These are phyloP conservation scores for Oryza nivara DNA, from an alignment of 176 grass and related monocot species.

Conservation along the genomic window DNA sequence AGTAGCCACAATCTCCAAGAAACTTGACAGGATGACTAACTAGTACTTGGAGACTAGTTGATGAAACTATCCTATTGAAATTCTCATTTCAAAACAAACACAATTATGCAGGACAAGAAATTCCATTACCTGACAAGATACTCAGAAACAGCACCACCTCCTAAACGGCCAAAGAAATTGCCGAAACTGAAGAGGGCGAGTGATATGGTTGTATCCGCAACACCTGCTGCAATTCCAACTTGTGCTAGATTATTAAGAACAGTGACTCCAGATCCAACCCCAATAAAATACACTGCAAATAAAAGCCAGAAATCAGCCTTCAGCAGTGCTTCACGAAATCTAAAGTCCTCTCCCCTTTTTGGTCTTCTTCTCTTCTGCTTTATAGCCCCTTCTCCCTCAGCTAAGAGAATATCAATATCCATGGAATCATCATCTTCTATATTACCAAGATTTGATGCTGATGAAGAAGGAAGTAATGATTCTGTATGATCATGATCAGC, in stretches of 20 bases:
- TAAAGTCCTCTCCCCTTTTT: slow-evolving; percentile 90
- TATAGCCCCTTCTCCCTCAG: slow-evolving; percentile 87
- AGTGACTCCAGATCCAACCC: slow-evolving; percentile 85
- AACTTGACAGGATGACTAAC: slow-evolving; percentile 2
- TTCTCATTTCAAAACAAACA: background rate
- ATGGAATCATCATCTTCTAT: slow-evolving; percentile 60
- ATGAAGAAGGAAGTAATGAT: slow-evolving; percentile 61
- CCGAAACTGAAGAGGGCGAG: slow-evolving; percentile 91
- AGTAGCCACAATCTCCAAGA: background rate
- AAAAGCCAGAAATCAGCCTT: slow-evolving; percentile 99
- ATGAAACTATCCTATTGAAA: background rate
- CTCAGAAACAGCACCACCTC: slow-evolving; percentile 75
- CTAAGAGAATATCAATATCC: slow-evolving; percentile 81
- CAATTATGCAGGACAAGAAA: background rate
- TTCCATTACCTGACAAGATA: slow-evolving; percentile 75
- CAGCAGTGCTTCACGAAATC: slow-evolving; percentile 76
- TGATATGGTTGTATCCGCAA: slow-evolving; percentile 68
- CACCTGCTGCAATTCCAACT: slow-evolving; percentile 81
- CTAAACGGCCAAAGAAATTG: slow-evolving; percentile 90
- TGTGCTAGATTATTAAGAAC: slow-evolving; percentile 95
- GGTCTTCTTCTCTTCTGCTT: slow-evolving; percentile 79
- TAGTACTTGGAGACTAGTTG: background rate
- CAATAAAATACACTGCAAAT: slow-evolving; percentile 79
- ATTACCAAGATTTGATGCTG: slow-evolving; percentile 48
- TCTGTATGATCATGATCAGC: slow-evolving; percentile 51